Percentiles rank a stretch among this genome's conserved stretches.
phyloP scores from a whole-genome alignment of 176 grass and related monocot genomes.

The Olyra latifolia region DNA sequence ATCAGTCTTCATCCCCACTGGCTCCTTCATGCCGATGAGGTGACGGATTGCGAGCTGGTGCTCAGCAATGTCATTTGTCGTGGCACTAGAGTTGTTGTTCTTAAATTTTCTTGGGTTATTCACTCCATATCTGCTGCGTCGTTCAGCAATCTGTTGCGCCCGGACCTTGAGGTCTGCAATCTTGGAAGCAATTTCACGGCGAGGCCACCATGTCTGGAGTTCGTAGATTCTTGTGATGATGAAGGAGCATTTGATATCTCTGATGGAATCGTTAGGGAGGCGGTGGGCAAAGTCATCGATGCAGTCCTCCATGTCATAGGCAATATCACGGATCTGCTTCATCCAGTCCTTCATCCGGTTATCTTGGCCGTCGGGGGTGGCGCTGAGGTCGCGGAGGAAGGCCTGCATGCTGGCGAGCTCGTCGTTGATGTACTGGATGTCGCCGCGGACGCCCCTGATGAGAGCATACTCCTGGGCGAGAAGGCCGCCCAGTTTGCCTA shows the following conservation, averaged over 20 bases:
- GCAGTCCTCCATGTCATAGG: too few species aligned
- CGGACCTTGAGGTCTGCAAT: conserved; percentile 14
- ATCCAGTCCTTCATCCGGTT: too few species aligned
- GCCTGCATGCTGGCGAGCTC: too few species aligned
- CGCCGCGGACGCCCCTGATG: neutral
- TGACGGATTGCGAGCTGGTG: neutral
- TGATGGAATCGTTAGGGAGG: neutral
- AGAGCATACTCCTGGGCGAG: conserved; percentile 18
- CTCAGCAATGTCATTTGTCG: neutral
- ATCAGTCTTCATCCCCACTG: neutral
- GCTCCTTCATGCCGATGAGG: neutral
- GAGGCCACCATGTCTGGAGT: conserved; percentile 9
- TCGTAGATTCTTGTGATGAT: neutral
- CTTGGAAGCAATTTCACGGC: neutral
- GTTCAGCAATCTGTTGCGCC: conserved; percentile 7
- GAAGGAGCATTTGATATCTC: neutral
- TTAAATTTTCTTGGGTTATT: neutral
- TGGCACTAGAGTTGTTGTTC: neutral
- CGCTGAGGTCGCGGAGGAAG: too few species aligned
- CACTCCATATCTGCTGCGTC: neutral
- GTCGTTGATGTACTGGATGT: too few species aligned
- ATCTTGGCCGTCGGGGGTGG: too few species aligned
- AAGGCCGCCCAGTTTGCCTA: neutral
- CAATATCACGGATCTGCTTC: too few species aligned
- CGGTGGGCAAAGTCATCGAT: too few species aligned